Evolutionary conservation across 805 yeast genomes (phyloP).

Genomic region (Barnettozyma botsteinii): DNA sequence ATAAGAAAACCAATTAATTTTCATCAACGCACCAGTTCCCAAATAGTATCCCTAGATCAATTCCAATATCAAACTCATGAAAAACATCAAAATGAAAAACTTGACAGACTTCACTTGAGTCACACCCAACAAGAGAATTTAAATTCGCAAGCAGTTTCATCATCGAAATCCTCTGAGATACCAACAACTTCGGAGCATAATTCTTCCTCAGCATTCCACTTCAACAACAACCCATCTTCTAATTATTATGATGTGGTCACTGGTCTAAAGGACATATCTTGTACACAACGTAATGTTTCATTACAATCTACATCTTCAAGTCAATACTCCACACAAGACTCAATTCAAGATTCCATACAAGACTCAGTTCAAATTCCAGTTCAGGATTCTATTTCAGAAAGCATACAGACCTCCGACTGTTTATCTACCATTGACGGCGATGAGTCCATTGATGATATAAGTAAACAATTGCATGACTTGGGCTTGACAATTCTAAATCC

Average conservation of each 20-base stretch:
- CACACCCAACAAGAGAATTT: too few species aligned
- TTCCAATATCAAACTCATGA: background rate
- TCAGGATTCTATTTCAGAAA: background rate
- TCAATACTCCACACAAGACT: slow-evolving; percentile 16
- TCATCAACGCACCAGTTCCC: background rate
- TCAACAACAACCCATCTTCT: background rate
- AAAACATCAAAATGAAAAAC: background rate
- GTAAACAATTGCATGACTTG: slow-evolving; percentile 2
- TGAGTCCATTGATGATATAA: slow-evolving; percentile 1
- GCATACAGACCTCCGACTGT: too few species aligned
- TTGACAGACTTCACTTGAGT: too few species aligned
- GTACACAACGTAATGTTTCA: background rate
- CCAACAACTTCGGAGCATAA: background rate
- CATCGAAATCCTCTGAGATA: background rate
- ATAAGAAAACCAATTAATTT: background rate
- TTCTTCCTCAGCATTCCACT: background rate
- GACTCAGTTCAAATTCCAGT: slow-evolving; percentile 12
- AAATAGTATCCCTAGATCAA: background rate
- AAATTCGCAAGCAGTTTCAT: slow-evolving; percentile 1
- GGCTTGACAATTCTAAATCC: slow-evolving; percentile 3
- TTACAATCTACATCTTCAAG: slow-evolving; percentile 7
- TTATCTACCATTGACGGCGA: too few species aligned
- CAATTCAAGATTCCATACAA: slow-evolving; percentile 14
- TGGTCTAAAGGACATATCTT: too few species aligned
- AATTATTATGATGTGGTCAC: too few species aligned